These are phyloP conservation scores for Neurospora sp. DNA, from an alignment of 495 filamentous ascomycete genomes.

Conservation along the genomic window DNA sequence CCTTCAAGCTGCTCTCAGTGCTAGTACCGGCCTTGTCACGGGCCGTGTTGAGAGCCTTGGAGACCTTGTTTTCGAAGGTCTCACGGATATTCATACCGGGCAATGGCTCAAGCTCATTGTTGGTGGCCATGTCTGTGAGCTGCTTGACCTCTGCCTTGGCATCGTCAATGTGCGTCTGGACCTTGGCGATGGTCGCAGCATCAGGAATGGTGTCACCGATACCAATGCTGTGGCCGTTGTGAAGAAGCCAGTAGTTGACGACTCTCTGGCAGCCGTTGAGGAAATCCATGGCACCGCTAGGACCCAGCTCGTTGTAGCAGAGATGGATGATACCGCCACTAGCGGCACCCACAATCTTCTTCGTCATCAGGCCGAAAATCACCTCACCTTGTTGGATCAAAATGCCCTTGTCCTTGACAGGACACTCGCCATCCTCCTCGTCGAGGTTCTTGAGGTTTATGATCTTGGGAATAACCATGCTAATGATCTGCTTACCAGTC, in stretches of 20 bases:
- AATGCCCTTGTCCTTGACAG: constrained; percentile 68
- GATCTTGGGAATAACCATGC: constrained; percentile 78
- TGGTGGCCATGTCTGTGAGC: constrained; percentile 67
- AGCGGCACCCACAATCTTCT: constrained; percentile 87
- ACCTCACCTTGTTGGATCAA: constrained; percentile 80
- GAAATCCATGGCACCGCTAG: constrained; percentile 76
- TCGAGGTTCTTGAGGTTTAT: constrained; percentile 65
- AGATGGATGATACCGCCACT: constrained; percentile 86
- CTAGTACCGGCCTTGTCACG: constrained; percentile 93
- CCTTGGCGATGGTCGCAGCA: constrained; percentile 63
- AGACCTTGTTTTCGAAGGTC: constrained; percentile 94
- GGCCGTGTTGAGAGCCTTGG: constrained; percentile 83
- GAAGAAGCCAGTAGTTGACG: constrained; percentile 94
- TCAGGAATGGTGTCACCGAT: constrained; percentile 98
- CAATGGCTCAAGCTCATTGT: constrained; percentile 73
- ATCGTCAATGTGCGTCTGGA: constrained; percentile 64
- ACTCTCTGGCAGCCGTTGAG: constrained; percentile 92
- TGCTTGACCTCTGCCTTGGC: constrained; percentile 70
- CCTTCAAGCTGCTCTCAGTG: constrained; percentile 85
- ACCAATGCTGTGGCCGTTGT: constrained; percentile 95
- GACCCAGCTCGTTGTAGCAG: constrained; percentile 89
- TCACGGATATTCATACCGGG: constrained; percentile 98
- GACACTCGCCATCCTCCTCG: constrained; percentile 46
- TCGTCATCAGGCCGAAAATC: constrained; percentile 79
- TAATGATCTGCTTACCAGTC: constrained; percentile 98